These are phyloP conservation scores for Yarrowia sp. DNA, from an alignment of 805 yeast genomes.

Conservation along the genomic window DNA sequence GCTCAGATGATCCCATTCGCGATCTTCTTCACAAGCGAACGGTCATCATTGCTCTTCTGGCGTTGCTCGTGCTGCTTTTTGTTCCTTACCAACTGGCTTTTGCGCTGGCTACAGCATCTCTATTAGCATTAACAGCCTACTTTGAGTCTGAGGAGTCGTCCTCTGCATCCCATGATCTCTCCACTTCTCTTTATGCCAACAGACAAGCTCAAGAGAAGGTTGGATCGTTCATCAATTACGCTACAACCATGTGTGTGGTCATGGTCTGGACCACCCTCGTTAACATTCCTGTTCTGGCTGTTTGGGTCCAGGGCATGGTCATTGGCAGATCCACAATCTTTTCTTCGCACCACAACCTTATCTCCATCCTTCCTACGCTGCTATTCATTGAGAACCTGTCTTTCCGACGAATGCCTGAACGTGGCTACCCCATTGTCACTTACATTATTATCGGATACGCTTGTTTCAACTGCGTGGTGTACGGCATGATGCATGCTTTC, in stretches of 20 bases:
- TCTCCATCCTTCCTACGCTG: conserved; percentile 74
- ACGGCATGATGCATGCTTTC: conserved; percentile 78
- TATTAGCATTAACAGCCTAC: conserved; percentile 49
- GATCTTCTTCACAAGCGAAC: conserved; percentile 1
- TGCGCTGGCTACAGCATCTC: conserved; percentile 57
- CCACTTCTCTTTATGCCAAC: neutral
- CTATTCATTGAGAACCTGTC: conserved; percentile 55
- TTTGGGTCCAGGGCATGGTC: conserved; percentile 75
- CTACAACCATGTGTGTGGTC: conserved; percentile 59
- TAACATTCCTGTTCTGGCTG: conserved; percentile 72
- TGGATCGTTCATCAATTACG: conserved; percentile 52
- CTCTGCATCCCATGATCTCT: neutral
- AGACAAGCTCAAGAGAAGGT: conserved; percentile 32
- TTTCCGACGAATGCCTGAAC: conserved; percentile 47
- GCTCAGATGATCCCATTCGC: neutral
- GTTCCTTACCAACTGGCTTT: conserved; percentile 82
- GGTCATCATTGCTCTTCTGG: conserved; percentile 3
- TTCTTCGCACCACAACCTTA: conserved; percentile 77
- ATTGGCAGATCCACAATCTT: conserved; percentile 81
- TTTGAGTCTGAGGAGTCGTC: conserved; percentile 18
- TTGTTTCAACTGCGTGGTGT: conserved; percentile 58
- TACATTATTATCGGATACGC: conserved; percentile 50
- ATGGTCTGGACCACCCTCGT: conserved; percentile 80
- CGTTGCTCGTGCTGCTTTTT: conserved; percentile 18
- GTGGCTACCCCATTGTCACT: conserved; percentile 36